Evolutionary conservation across 805 yeast species (phyloP), one percentile per base, ranked within the genome.

Genomic region (Pichia heedii): DNA sequence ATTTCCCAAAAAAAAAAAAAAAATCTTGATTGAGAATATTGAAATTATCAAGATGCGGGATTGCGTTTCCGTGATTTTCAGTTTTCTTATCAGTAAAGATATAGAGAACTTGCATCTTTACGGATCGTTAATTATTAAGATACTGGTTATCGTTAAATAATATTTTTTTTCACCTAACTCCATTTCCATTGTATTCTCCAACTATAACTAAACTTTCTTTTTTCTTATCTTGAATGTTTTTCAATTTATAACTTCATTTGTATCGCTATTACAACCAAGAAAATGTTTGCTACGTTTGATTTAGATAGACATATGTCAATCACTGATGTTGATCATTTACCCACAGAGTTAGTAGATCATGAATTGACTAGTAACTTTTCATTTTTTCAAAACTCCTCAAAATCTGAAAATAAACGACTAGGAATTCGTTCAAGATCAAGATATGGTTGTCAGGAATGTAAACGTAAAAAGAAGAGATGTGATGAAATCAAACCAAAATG

Each of bases 401-500:
- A 37, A 8, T 45, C 46, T 16, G 55, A 51, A 13, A 39, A 41
- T 8, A 16, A 33, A 20, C 37, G 49, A 13, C 33, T 45, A 12
- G 55, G 54, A 6, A 48, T 41, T 7, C 33, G 27, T 3, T 26
- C 44, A 3, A 44, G 56, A 33, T 53, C 56, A 10, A 44, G 51
- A 32, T 33, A 26, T 20, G 56, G 56, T 13, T 53, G 56, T 37
- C 22, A 27, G 9, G 50, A 46, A 20, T 53, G 56, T 34, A 44
- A 50, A 37, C 41, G 50, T 29, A 45, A 46, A 33, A 53, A 48
- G 50, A 69, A 69, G 53, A 67, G 68, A 34, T 70, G 74, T 49
- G 72, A 69, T 50, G 68, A 69, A 44, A 51, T 50, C 4, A 62
- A 60, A 46, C 74, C 74, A 3, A 51, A 57, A 7, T 70, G 74